Percentiles rank a stretch among this genome's conserved stretches.
phyloP scores from a whole-genome alignment of 2,329 filamentous ascomycete genomes.

The Zarea fungicola region DNA sequence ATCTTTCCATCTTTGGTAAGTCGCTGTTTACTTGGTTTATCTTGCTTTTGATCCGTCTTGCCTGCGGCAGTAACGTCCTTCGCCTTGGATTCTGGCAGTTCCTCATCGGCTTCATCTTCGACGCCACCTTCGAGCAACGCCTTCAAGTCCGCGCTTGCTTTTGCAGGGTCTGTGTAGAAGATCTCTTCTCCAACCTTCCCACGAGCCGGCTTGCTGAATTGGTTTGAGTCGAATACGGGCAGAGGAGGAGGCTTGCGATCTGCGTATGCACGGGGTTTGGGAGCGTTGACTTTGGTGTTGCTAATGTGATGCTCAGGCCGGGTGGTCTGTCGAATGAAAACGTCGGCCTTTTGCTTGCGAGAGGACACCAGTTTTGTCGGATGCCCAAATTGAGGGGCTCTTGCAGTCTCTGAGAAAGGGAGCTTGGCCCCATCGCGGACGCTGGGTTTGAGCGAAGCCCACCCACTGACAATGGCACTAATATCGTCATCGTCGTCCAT shows the following conservation, averaged over 20 bases:
- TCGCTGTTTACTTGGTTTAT: constrained; percentile 19
- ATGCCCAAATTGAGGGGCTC: constrained; percentile 31
- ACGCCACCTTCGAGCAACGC: constrained; percentile 76
- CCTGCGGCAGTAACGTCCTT: neutral
- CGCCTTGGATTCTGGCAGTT: constrained; percentile 21
- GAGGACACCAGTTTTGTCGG: constrained; percentile 41
- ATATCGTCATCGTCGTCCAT: constrained; percentile 26
- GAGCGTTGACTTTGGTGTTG: constrained; percentile 40
- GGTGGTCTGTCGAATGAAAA: constrained; percentile 50
- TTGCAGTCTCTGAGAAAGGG: constrained; percentile 17
- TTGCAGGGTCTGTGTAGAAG: constrained; percentile 64
- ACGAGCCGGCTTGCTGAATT: constrained; percentile 11
- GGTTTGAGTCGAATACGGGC: constrained; percentile 44
- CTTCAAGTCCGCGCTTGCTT: constrained; percentile 73
- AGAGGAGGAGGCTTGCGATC: constrained; percentile 42
- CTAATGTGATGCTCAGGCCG: constrained; percentile 54
- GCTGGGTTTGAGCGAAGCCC: constrained; percentile 22
- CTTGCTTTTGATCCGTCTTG: constrained; percentile 1
- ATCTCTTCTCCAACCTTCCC: constrained; percentile 35
- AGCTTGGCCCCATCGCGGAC: constrained; percentile 16
- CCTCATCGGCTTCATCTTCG: constrained; percentile 63
- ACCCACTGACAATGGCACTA: constrained; percentile 26
- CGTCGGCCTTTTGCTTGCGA: constrained; percentile 50
- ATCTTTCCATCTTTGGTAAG: constrained; percentile 46
- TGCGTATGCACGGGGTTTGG: constrained; percentile 41